A percentile compares a stretch with the other conserved stretches of the same genome.
Evolutionary conservation across 2,329 filamentous ascomycete genomes (phyloP).

Genomic region (Stemphylium lycopersici): DNA sequence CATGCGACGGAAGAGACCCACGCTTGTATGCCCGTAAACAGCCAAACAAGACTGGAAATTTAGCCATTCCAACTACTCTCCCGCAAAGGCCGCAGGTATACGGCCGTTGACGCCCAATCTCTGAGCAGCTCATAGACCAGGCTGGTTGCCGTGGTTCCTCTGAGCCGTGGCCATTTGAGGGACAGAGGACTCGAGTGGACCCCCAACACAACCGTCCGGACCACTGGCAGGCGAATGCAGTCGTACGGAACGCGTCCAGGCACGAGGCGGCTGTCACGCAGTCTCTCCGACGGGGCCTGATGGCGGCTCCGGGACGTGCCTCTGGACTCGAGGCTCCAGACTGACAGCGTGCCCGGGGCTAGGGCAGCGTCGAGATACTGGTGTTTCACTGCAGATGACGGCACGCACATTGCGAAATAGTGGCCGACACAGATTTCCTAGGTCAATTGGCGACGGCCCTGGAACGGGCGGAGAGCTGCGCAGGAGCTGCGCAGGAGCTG

Average conservation of each 20-base stretch:
- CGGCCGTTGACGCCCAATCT: conserved; percentile 38
- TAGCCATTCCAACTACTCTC: conserved; percentile 45
- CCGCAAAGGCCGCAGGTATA: conserved; percentile 41
- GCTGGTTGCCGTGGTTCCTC: too few species aligned
- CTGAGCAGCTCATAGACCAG: neutral
- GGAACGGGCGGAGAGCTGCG: conserved; percentile 6
- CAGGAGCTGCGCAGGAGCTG: conserved; percentile 3
- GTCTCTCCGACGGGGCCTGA: conserved; percentile 13
- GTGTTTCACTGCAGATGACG: conserved; percentile 36
- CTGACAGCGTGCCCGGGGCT: conserved; percentile 26
- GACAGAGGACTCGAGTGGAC: neutral
- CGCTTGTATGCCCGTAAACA: conserved; percentile 23
- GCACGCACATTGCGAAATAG: neutral
- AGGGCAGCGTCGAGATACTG: conserved; percentile 29
- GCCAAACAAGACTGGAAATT: conserved; percentile 35
- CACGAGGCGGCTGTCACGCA: conserved; percentile 42
- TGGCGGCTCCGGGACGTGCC: conserved; percentile 22
- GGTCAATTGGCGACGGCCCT: conserved; percentile 1
- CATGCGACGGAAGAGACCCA: conserved; percentile 34
- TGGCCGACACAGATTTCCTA: neutral
- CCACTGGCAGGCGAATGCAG: conserved; percentile 19
- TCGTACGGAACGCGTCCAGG: conserved; percentile 37
- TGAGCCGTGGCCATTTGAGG: too few species aligned
- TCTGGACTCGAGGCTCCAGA: conserved; percentile 29
- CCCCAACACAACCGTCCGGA: conserved; percentile 14